Conservation (phyloP, 2,329 filamentous ascomycete species). For the Colletotrichum costaricense region DNA sequence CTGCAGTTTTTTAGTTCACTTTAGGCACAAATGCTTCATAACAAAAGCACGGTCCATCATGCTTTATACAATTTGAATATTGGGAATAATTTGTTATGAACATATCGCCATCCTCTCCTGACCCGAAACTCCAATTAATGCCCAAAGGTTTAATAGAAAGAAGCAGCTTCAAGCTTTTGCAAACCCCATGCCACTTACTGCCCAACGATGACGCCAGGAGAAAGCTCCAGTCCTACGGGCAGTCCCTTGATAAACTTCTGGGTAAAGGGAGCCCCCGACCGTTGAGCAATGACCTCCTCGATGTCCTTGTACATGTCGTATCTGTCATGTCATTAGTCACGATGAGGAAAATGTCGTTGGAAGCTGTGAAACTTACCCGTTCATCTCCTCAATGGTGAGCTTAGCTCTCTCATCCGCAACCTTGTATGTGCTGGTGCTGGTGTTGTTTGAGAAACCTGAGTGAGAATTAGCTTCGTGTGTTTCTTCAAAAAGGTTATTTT, state of each 20-base stretch:
- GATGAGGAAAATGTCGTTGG: not conserved
- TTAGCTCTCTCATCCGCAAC: conserved; percentile 71
- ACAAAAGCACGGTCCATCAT: not conserved
- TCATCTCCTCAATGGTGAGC: conserved; percentile 78
- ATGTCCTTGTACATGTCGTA: conserved; percentile 71
- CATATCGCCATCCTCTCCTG: not conserved
- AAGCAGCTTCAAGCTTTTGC: not conserved
- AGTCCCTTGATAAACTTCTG: conserved; percentile 55
- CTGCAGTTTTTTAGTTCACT: not conserved
- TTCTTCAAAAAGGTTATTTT: not conserved
- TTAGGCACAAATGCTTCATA: not conserved
- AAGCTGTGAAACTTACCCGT: conserved; percentile 57
- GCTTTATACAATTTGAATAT: not conserved
- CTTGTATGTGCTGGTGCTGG: conserved; percentile 65
- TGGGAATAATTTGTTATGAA: not conserved
- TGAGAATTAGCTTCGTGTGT: not conserved
- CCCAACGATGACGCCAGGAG: conserved; percentile 56
- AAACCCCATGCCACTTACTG: not conserved
- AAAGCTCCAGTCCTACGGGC: conserved; percentile 59
- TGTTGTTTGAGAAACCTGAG: conserved; percentile 72
- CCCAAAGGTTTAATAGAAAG: not conserved
- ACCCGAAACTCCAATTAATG: conserved; percentile 7
- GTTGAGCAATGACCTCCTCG: conserved; percentile 57
- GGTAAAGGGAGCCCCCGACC: conserved; percentile 46
- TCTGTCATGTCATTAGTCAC: conserved; percentile 42